Conservation (phyloP, 2,329 filamentous ascomycete genomes). For the Fusarium denticulatum region DNA sequence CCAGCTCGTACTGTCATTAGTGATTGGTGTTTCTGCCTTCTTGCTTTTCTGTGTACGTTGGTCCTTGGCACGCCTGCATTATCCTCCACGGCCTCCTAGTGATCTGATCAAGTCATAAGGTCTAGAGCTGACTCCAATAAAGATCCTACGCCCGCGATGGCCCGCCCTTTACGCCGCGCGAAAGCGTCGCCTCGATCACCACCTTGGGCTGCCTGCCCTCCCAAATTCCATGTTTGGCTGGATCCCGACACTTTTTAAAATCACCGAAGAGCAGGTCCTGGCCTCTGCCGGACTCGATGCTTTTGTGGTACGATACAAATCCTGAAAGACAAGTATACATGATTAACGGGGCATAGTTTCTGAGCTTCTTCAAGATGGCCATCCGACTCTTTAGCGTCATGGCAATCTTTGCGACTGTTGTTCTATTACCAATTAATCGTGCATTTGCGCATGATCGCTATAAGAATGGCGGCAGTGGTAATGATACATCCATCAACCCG, state of each 20-base stretch:
- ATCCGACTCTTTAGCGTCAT: slow-evolving; percentile 83
- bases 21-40: slow-evolving; percentile 76
- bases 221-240: slow-evolving; percentile 90
- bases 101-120: neutral
- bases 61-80: neutral
- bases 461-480: neutral
- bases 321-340: neutral
- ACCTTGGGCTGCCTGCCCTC: slow-evolving; percentile 75
- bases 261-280: slow-evolving; percentile 89
- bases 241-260: slow-evolving; percentile 85
- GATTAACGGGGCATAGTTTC: slow-evolving; percentile 64
- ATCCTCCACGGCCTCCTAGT: neutral
- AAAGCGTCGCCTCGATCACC: slow-evolving; percentile 74
- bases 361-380: slow-evolving; percentile 96
- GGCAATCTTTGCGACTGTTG: slow-evolving; percentile 80
- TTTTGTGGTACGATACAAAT: slow-evolving; percentile 73
- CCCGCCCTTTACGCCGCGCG: slow-evolving; percentile 88
- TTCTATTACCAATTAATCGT: slow-evolving; percentile 88
- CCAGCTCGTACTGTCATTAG: slow-evolving; percentile 77
- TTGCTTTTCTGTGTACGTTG: slow-evolving; percentile 76
- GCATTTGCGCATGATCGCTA: slow-evolving; percentile 54
- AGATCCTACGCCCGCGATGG: slow-evolving; percentile 92
- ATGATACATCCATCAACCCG: neutral
- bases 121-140: neutral
- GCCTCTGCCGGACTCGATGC: slow-evolving; percentile 93